These are phyloP conservation scores for Lenwebbia sp. DNA, from an alignment of 345 rosid species.

Conservation along the genomic window DNA sequence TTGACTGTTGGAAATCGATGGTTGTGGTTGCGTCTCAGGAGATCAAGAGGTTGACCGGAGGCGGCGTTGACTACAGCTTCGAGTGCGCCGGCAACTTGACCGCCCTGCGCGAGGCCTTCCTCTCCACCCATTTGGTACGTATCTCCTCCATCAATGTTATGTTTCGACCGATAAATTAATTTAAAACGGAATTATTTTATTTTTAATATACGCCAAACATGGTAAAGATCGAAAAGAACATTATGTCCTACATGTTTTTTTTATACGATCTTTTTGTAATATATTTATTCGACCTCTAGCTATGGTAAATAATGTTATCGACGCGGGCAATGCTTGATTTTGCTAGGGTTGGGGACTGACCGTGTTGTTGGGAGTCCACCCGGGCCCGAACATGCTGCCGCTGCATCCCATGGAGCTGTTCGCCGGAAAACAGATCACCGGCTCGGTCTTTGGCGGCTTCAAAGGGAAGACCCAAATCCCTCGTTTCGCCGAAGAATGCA, in stretches of 20 bases:
- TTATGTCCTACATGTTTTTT: no score
- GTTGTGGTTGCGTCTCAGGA: constrained; percentile 11
- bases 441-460: constrained; percentile 3
- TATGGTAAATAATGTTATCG: no score
- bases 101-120: constrained; percentile 58
- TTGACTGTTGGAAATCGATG: neutral
- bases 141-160: neutral
- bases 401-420: constrained; percentile 41
- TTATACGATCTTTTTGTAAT: no score
- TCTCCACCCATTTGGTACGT: constrained; percentile 34
- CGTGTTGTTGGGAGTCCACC: constrained; percentile 3
- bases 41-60: constrained; percentile 36
- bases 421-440: constrained; percentile 6
- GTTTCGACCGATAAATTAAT: neutral
- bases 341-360: constrained; percentile 14
- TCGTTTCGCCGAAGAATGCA: constrained; percentile 15
- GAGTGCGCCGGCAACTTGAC: constrained; percentile 46
- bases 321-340: neutral
- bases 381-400: constrained; percentile 1
- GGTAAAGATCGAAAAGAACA: neutral
- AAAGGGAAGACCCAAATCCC: neutral
- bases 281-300: no score
- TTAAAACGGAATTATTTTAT: no score
- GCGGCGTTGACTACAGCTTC: constrained; percentile 60
- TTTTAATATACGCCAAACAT: neutral